Percentiles rank a stretch among this genome's conserved stretches.
Conservation (phyloP, 768 basidiomycete genomes). For the Lanmaoa rubissima region DNA sequence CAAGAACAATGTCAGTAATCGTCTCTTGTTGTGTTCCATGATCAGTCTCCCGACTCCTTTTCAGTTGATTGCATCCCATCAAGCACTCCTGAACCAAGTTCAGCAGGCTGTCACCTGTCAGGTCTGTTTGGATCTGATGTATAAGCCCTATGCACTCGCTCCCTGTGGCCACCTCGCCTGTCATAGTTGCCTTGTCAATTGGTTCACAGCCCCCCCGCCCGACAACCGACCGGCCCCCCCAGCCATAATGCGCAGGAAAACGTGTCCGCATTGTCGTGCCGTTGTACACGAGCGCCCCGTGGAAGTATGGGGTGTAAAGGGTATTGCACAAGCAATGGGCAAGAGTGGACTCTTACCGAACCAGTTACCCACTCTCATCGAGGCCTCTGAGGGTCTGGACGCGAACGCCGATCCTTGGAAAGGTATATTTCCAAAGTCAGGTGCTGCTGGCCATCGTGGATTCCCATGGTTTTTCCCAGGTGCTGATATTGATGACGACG, state of each 20-base stretch:
- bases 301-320: constrained; percentile 49
- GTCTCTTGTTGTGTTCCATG: neutral
- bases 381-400: constrained; percentile 25
- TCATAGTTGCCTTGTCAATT: constrained; percentile 67
- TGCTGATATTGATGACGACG: constrained; percentile 17
- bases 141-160: constrained; percentile 69
- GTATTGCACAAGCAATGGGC: constrained; percentile 43
- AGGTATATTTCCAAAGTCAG: constrained; percentile 49
- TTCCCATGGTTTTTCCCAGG: constrained; percentile 28
- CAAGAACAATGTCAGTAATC: constrained; percentile 38
- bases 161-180: constrained; percentile 78
- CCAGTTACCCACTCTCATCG: constrained; percentile 26
- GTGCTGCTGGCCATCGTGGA: constrained; percentile 1
- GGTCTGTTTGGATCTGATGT: constrained; percentile 73
- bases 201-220: constrained; percentile 58
- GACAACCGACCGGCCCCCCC: constrained; percentile 27
- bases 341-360: constrained; percentile 49
- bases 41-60: neutral
- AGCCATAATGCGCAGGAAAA: constrained; percentile 38
- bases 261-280: constrained; percentile 45
- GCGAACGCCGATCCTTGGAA: constrained; percentile 59
- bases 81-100: constrained; percentile 50
- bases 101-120: constrained; percentile 72
- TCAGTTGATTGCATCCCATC: constrained; percentile 53
- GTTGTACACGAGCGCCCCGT: constrained; percentile 44